Conservation (phyloP, 805 yeast genomes). For the Saccharomycopsis olivae region DNA sequence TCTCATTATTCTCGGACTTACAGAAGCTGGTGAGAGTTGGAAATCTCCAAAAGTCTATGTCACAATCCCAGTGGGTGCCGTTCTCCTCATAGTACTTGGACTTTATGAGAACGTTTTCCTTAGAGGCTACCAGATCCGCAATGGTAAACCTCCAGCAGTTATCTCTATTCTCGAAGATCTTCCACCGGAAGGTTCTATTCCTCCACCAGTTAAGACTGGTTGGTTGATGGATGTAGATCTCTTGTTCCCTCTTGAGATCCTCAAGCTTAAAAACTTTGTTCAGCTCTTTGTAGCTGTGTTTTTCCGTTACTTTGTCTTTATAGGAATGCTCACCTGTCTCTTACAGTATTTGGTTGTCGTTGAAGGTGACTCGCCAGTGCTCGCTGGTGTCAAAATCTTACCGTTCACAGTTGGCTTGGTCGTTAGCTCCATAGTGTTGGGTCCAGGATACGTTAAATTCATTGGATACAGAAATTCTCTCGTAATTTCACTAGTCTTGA, state of each 20-base stretch:
- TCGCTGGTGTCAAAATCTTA: slow-evolving; percentile 28
- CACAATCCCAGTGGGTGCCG: slow-evolving; percentile 30
- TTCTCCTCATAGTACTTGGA: slow-evolving; percentile 22
- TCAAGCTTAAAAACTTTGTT: slow-evolving; percentile 22
- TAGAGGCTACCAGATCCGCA: slow-evolving; percentile 15
- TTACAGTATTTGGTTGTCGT: slow-evolving; percentile 24
- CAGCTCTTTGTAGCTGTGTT: slow-evolving; percentile 21
- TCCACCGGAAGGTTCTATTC: no score
- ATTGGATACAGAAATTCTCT: slow-evolving; percentile 1
- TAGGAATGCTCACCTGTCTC: slow-evolving; percentile 20
- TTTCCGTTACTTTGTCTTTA: slow-evolving; percentile 20
- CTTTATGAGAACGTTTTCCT: slow-evolving; percentile 24
- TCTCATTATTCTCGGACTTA: slow-evolving; percentile 32
- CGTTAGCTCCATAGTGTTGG: slow-evolving; percentile 23
- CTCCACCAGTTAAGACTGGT: background rate
- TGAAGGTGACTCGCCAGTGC: slow-evolving; percentile 24
- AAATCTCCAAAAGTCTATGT: slow-evolving; percentile 30
- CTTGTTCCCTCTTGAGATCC: slow-evolving; percentile 23
- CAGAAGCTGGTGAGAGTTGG: slow-evolving; percentile 37
- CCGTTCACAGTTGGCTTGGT: slow-evolving; percentile 26
- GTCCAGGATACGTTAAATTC: slow-evolving; percentile 11
- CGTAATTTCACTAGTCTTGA: background rate
- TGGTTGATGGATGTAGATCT: slow-evolving; percentile 20
- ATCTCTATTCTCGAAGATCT: no score
- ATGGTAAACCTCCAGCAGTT: background rate